A percentile compares a stretch with the other conserved stretches of the same genome.
These are phyloP conservation scores for Middelhovenomyces tepae DNA, from an alignment of 805 yeast species.

Conservation along the genomic window DNA sequence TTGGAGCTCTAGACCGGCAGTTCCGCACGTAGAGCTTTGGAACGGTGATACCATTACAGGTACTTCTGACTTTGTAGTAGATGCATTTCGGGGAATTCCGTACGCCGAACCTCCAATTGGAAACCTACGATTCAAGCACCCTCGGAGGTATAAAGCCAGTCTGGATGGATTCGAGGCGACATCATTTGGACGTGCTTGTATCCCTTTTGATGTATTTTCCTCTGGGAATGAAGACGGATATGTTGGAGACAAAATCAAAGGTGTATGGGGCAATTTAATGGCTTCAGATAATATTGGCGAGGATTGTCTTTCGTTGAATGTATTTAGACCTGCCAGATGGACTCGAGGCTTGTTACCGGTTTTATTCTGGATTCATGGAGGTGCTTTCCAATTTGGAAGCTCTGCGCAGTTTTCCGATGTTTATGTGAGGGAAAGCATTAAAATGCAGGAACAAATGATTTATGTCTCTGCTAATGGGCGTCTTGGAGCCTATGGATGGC, in stretches of 20 bases:
- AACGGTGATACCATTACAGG: no score
- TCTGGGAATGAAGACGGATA: background rate
- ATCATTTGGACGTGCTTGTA: background rate
- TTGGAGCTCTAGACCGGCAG: no score
- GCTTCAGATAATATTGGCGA: no score
- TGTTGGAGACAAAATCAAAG: no score
- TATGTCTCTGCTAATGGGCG: background rate
- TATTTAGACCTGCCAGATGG: slow-evolving; percentile 18
- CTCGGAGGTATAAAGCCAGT: slow-evolving; percentile 10
- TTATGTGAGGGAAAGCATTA: background rate
- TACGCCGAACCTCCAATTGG: slow-evolving; percentile 27
- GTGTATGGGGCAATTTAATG: no score
- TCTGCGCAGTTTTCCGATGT: background rate
- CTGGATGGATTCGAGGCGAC: slow-evolving; percentile 1
- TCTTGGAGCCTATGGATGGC: slow-evolving; percentile 9
- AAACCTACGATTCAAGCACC: slow-evolving; percentile 20
- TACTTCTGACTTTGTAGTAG: no score
- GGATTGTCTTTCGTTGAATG: slow-evolving; percentile 2
- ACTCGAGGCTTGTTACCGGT: slow-evolving; percentile 8
- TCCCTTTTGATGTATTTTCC: no score
- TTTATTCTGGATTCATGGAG: slow-evolving; percentile 9
- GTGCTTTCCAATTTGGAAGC: slow-evolving; percentile 8
- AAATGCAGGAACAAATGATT: slow-evolving; percentile 1
- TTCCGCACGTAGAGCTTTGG: no score
- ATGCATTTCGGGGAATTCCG: slow-evolving; percentile 14